Evolutionary conservation across 257 asterid genomes (phyloP).

Genomic region (Jacaranda mimosifolia): DNA sequence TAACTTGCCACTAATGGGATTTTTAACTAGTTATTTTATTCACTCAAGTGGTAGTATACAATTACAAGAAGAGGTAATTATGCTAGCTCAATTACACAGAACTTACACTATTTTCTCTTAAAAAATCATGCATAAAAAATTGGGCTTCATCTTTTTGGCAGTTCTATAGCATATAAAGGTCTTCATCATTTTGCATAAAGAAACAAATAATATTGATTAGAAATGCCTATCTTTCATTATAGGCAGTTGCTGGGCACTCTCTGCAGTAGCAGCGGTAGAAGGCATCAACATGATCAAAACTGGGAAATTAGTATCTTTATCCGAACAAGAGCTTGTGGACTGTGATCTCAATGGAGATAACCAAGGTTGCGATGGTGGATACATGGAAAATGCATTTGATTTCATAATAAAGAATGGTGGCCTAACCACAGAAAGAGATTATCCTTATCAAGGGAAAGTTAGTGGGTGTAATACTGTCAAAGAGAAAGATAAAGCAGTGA

Average conservation of each 20-base stretch:
- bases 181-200: not conserved
- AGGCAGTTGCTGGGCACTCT: conserved; percentile 91
- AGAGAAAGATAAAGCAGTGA: conserved; percentile 43
- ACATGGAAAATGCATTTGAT: conserved; percentile 57
- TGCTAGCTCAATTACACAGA: conserved; percentile 1
- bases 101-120: not conserved
- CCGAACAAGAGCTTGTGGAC: conserved; percentile 75
- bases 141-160: not conserved
- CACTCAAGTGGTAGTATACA: too few species aligned
- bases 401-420: conserved; percentile 59
- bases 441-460: conserved; percentile 57
- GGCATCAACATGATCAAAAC: conserved; percentile 72
- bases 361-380: conserved; percentile 70
- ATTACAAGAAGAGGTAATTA: too few species aligned
- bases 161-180: not conserved
- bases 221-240: conserved; percentile 27
- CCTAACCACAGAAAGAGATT: conserved; percentile 50
- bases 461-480: conserved; percentile 41
- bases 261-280: conserved; percentile 75
- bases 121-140: not conserved
- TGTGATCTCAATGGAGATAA: conserved; percentile 48
- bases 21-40: not conserved
- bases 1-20: conserved; percentile 10
- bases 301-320: conserved; percentile 62
- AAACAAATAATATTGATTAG: too few species aligned